These are phyloP conservation scores for Mycotypha africana DNA, from an alignment of 371 early-diverging fungal species.

Conservation along the genomic window DNA sequence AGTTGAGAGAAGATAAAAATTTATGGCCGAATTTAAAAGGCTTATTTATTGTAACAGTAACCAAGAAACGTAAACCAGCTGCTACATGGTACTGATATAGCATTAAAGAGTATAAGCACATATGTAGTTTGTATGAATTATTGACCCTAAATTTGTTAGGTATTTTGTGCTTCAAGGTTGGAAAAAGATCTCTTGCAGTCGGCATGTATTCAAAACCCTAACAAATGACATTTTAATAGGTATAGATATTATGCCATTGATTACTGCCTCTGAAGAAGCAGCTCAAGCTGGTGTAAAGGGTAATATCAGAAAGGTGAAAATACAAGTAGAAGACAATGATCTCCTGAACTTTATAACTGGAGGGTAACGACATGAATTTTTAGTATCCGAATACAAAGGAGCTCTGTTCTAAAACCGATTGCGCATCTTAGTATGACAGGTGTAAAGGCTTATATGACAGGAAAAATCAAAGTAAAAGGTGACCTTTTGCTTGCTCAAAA, in stretches of 20 bases:
- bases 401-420: no score
- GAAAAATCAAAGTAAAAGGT: conserved; percentile 40
- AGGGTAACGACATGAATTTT: neutral
- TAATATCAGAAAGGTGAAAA: conserved; percentile 29
- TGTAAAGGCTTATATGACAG: conserved; percentile 41
- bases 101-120: neutral
- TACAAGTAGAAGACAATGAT: conserved; percentile 38
- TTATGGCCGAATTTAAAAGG: conserved; percentile 45
- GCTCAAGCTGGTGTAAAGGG: conserved; percentile 11
- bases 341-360: conserved; percentile 37
- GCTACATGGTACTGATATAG: conserved; percentile 29
- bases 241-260: conserved; percentile 24
- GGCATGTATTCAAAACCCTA: neutral
- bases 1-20: conserved; percentile 25
- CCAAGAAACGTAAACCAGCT: conserved; percentile 24
- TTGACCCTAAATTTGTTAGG: conserved; percentile 10
- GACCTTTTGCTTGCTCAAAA: conserved; percentile 39
- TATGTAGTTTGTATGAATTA: neutral
- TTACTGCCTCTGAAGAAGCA: conserved; percentile 23
- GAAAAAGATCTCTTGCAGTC: no score
- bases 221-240: conserved; percentile 3
- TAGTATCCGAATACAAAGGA: no score
- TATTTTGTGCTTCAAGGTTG: conserved; percentile 36
- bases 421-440: conserved; percentile 44
- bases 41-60: conserved; percentile 35